Conservation (phyloP, 2,329 filamentous ascomycete species). For the Colletotrichum trifolii region DNA sequence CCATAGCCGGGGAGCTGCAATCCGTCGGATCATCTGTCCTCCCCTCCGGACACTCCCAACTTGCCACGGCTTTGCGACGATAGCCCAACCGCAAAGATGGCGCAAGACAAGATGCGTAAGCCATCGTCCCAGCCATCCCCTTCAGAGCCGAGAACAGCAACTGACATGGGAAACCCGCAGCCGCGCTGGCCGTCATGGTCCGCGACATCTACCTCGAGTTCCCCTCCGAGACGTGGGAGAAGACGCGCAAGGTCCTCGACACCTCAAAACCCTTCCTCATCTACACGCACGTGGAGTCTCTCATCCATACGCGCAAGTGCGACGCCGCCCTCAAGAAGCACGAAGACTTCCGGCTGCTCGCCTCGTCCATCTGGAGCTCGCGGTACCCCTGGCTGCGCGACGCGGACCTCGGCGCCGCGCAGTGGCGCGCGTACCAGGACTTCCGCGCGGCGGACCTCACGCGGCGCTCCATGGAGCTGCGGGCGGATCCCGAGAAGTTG, state of each 20-base stretch:
- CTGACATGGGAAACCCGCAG: conserved; percentile 19
- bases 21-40: too few relatives aligned
- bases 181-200: conserved; percentile 25
- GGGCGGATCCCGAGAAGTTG: neutral
- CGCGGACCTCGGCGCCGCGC: conserved; percentile 28
- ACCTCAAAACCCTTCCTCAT: conserved; percentile 16
- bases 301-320: conserved; percentile 21
- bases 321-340: conserved; percentile 19
- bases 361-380: conserved; percentile 24
- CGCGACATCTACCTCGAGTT: conserved; percentile 20
- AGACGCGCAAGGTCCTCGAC: conserved; percentile 14
- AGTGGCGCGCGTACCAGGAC: conserved; percentile 21
- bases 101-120: conserved; percentile 31
- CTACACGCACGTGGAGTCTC: conserved; percentile 31
- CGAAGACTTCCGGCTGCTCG: conserved; percentile 12
- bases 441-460: neutral
- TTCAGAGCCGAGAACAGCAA: rapidly evolving
- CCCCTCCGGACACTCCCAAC: neutral
- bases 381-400: conserved; percentile 32
- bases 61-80: neutral
- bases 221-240: conserved; percentile 22
- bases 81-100: conserved; percentile 23
- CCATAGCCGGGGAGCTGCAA: neutral
- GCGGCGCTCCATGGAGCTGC: neutral
- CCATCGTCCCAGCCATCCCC: too few relatives aligned